A percentile compares a stretch with the other conserved stretches of the same genome.
Conservation (phyloP, 495 filamentous ascomycete genomes). For the Diplogelasinospora grovesii region DNA sequence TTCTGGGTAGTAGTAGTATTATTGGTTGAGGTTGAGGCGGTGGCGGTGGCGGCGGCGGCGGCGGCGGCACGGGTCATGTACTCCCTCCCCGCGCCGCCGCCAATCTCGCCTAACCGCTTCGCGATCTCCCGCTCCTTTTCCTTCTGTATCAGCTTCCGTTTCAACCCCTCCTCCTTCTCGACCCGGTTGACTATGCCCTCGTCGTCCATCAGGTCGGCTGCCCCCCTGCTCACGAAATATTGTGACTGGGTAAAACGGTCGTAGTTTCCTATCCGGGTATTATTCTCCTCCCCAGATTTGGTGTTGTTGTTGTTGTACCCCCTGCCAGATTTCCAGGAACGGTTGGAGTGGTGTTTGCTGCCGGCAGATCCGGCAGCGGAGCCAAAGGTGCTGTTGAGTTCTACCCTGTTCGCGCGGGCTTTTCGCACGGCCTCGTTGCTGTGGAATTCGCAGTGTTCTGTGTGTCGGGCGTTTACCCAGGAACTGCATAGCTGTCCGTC, state of each 20-base stretch:
- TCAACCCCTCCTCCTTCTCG: constrained; percentile 59
- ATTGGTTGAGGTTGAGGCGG: too few relatives aligned
- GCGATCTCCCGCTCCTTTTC: constrained; percentile 80
- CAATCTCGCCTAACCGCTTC: constrained; percentile 54
- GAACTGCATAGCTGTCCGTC: constrained; percentile 72
- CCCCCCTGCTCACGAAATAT: constrained; percentile 50
- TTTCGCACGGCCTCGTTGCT: constrained; percentile 71
- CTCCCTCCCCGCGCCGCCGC: constrained; percentile 64
- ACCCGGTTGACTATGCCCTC: constrained; percentile 45
- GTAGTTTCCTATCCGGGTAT: constrained; percentile 33
- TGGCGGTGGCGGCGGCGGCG: too few relatives aligned
- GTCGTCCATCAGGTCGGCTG: constrained; percentile 63
- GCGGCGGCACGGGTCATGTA: constrained; percentile 52
- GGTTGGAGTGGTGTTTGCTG: too few relatives aligned
- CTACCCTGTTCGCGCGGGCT: constrained; percentile 64
- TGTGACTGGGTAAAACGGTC: constrained; percentile 52
- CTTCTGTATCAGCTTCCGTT: constrained; percentile 59
- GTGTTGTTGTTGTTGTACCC: too few relatives aligned
- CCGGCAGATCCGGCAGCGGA: constrained; percentile 29
- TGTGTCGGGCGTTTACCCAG: constrained; percentile 85
- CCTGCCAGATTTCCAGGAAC: too few relatives aligned
- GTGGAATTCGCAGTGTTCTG: constrained; percentile 90
- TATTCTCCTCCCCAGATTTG: constrained; percentile 20
- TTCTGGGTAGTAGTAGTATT: too few relatives aligned
- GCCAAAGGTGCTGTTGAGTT: constrained; percentile 70